A percentile compares a stretch with the other conserved stretches of the same genome.
These are phyloP conservation scores for Hypoxylon fragiforme DNA, from an alignment of 495 filamentous ascomycete species.

Conservation along the genomic window DNA sequence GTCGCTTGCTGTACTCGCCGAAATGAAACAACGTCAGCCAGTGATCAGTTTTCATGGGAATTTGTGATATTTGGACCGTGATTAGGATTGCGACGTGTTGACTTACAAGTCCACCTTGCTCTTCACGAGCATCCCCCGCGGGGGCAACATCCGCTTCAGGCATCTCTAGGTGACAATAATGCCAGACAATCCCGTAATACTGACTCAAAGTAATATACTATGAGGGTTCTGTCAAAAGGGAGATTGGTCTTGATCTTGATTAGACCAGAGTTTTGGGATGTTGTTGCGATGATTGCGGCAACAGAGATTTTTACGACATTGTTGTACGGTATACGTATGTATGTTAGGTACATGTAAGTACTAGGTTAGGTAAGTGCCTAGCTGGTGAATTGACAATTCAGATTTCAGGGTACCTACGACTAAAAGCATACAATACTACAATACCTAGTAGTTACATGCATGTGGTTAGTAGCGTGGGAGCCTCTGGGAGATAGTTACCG, in stretches of 20 bases:
- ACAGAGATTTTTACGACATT: neutral
- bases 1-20: slow-evolving; percentile 34
- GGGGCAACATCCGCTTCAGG: slow-evolving; percentile 39
- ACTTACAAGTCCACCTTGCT: slow-evolving; percentile 50
- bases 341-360: too few species aligned
- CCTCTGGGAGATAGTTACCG: too few species aligned
- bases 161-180: slow-evolving; percentile 34
- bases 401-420: too few species aligned
- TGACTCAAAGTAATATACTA: neutral
- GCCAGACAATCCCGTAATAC: slow-evolving; percentile 4
- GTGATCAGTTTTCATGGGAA: neutral
- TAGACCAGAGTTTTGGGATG: neutral
- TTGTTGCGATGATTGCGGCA: neutral
- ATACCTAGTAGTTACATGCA: too few species aligned
- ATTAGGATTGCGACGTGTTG: slow-evolving; percentile 13
- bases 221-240: neutral
- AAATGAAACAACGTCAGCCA: slow-evolving; percentile 26
- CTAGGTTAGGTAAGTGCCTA: too few species aligned
- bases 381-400: too few species aligned
- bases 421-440: too few species aligned
- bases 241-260: too few species aligned
- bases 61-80: too few species aligned
- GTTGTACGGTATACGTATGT: too few species aligned
- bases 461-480: too few species aligned
- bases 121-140: slow-evolving; percentile 36